Conservation (phyloP, 371 early-diverging fungal species). For the Chytridium lagenaria region DNA sequence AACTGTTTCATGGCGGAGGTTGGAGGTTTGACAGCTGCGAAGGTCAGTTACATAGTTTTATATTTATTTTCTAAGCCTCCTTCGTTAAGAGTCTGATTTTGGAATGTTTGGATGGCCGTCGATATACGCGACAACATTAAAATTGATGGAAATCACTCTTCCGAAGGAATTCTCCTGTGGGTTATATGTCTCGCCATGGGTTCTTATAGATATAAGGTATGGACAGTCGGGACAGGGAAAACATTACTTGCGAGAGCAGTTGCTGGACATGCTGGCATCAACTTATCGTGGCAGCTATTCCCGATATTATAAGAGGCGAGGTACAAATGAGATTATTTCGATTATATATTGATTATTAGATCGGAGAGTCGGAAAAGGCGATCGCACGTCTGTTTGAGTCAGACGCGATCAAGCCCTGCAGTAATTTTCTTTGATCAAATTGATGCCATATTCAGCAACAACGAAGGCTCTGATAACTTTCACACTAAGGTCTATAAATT, state of each 20-base stretch:
- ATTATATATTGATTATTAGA: conserved; percentile 11
- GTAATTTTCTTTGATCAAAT: conserved; percentile 64
- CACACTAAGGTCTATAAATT: conserved; percentile 62
- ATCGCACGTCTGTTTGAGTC: conserved; percentile 37
- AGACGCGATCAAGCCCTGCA: conserved; percentile 51
- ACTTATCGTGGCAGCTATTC: conserved; percentile 34
- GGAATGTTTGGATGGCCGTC: conserved; percentile 35
- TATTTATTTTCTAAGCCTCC: neutral
- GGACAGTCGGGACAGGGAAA: conserved; percentile 66
- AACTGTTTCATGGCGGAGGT: neutral
- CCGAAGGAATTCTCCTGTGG: conserved; percentile 76
- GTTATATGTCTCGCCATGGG: too few relatives aligned
- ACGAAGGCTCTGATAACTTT: conserved; percentile 65
- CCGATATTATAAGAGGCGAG: conserved; percentile 42
- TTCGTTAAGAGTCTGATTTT: conserved; percentile 22
- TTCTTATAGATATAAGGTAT: too few relatives aligned
- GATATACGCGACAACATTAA: conserved; percentile 56
- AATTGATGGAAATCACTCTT: conserved; percentile 69
- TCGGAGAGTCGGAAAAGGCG: conserved; percentile 52
- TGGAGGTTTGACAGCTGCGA: neutral
- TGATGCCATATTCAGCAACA: conserved; percentile 75
- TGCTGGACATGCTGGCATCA: conserved; percentile 41
- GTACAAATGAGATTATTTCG: conserved; percentile 38
- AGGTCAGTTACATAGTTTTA: neutral
- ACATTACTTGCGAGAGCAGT: conserved; percentile 65